Conservation (phyloP, 1,139 yeast genomes). For the Yamadazyma dendronema region DNA sequence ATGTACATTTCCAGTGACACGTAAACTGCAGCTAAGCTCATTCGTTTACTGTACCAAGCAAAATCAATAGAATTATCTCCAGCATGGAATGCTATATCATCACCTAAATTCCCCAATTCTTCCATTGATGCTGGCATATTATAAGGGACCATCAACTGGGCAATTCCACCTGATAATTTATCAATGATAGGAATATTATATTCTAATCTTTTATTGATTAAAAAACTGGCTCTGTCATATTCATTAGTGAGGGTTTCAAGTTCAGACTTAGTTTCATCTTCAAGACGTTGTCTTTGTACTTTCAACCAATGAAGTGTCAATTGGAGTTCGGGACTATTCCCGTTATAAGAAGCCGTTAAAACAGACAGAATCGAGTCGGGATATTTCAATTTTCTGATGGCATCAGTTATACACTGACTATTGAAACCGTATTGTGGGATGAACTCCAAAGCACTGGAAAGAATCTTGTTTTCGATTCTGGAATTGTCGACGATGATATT, state of each 20-base stretch:
- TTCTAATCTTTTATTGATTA: slow-evolving; percentile 60
- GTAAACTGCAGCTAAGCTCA: slow-evolving; percentile 66
- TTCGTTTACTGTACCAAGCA: slow-evolving; percentile 90
- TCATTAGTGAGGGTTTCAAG: slow-evolving; percentile 41
- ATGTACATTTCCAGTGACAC: slow-evolving; percentile 75
- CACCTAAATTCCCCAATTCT: slow-evolving; percentile 68
- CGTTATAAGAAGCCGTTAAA: slow-evolving; percentile 35
- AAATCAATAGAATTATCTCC: slow-evolving; percentile 84
- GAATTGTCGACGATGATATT: slow-evolving; percentile 30
- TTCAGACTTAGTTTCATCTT: slow-evolving; percentile 20
- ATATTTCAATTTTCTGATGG: slow-evolving; percentile 60
- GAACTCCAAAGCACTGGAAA: slow-evolving; percentile 37
- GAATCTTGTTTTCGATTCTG: slow-evolving; percentile 32
- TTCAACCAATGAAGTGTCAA: slow-evolving; percentile 48
- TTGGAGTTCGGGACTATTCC: slow-evolving; percentile 41
- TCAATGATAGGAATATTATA: slow-evolving; percentile 56
- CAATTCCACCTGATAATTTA: slow-evolving; percentile 48
- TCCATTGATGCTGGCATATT: slow-evolving; percentile 51
- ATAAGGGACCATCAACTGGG: slow-evolving; percentile 53
- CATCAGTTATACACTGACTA: slow-evolving; percentile 55
- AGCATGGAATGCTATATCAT: slow-evolving; percentile 77
- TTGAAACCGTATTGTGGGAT: slow-evolving; percentile 75
- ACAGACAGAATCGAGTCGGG: slow-evolving; percentile 67
- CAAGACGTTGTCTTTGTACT: slow-evolving; percentile 33
- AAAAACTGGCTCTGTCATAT: slow-evolving; percentile 54